Percentiles rank a stretch among this genome's conserved stretches.
phyloP scores from a whole-genome alignment of 331 rosid species.

The Spiraea crenata region DNA sequence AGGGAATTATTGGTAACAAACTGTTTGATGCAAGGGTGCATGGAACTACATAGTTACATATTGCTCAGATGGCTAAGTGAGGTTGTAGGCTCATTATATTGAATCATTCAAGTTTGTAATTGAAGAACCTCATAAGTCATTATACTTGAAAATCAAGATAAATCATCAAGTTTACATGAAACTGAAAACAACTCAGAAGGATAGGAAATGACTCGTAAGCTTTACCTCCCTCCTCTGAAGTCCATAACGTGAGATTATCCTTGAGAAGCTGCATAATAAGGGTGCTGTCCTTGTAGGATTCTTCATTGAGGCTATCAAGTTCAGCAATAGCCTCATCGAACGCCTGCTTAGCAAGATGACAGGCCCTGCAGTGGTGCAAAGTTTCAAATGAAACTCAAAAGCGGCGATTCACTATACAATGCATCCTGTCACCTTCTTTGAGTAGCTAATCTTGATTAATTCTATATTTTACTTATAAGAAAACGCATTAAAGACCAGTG shows the following conservation, averaged over 20 bases:
- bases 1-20: background rate
- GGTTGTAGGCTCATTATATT: too few species aligned
- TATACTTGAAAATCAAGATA: background rate
- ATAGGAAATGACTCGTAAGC: background rate
- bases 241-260: conserved; percentile 47
- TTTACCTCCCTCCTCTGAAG: conserved; percentile 40
- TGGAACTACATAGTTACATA: too few species aligned
- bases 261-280: conserved; percentile 42
- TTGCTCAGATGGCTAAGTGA: too few species aligned
- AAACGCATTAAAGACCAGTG: background rate
- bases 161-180: background rate
- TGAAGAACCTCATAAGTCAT: too few species aligned
- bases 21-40: too few species aligned
- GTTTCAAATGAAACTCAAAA: background rate
- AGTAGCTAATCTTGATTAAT: too few species aligned
- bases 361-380: conserved; percentile 24
- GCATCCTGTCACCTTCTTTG: too few species aligned
- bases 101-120: too few species aligned
- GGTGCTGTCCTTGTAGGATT: conserved; percentile 39
- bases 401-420: background rate
- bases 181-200: background rate
- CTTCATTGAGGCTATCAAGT: conserved; percentile 40
- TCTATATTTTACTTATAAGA: background rate
- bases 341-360: conserved; percentile 46
- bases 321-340: conserved; percentile 49